These are phyloP conservation scores for Diplodia intermedia DNA, from an alignment of 2,329 filamentous ascomycete genomes.

Conservation along the genomic window DNA sequence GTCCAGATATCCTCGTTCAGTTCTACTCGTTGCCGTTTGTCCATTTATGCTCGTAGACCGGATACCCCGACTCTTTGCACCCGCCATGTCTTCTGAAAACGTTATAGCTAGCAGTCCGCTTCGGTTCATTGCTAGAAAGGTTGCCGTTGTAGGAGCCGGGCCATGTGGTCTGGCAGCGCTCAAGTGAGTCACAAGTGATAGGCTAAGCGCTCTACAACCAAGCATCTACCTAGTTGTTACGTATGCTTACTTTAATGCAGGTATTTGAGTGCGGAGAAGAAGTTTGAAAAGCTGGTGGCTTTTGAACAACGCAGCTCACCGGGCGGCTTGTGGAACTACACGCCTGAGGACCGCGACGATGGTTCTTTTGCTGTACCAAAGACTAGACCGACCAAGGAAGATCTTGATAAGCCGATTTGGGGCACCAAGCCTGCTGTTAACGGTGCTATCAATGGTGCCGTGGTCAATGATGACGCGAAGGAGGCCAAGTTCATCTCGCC, in stretches of 20 bases:
- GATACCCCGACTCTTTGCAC: constrained; percentile 21
- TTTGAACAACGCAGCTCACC: constrained; percentile 81
- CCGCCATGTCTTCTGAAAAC: constrained; percentile 23
- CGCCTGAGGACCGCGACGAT: constrained; percentile 56
- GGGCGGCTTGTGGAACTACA: constrained; percentile 89
- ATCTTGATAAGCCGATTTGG: constrained; percentile 69
- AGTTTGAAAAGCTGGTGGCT: constrained; percentile 73
- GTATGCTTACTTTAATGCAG: constrained; percentile 44
- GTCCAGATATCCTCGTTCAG: background rate
- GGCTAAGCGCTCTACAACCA: background rate
- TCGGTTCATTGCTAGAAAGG: constrained; percentile 57
- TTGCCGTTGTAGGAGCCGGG: constrained; percentile 85
- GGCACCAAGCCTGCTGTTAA: constrained; percentile 34
- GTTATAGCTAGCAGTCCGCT: constrained; percentile 13
- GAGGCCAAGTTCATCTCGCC: constrained; percentile 76
- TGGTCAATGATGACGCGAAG: constrained; percentile 35
- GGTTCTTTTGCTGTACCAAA: constrained; percentile 67
- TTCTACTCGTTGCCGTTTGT: constrained; percentile 14
- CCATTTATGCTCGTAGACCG: constrained; percentile 26
- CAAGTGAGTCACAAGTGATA: constrained; percentile 57
- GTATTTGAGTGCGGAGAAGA: constrained; percentile 75
- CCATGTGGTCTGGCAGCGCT: constrained; percentile 79
- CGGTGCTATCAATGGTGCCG: constrained; percentile 3
- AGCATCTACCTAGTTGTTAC: background rate
- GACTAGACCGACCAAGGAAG: constrained; percentile 56